phyloP scores from a whole-genome alignment of 805 yeast genomes.

The Candida alai region DNA sequence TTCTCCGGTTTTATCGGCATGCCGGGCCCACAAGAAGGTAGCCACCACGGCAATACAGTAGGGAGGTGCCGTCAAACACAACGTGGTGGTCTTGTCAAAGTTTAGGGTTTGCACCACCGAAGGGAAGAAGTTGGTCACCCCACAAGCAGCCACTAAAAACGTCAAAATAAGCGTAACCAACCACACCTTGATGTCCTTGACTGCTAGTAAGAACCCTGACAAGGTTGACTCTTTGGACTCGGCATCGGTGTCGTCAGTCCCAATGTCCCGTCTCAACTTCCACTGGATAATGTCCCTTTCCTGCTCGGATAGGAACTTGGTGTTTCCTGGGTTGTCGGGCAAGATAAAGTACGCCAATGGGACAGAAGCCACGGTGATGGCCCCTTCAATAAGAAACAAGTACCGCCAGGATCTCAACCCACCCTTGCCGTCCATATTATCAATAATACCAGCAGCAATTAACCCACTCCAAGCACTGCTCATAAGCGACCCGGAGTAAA shows the following conservation, averaged over 20 bases:
- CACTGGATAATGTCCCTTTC: conserved; percentile 43
- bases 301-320: conserved; percentile 42
- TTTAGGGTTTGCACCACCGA: conserved; percentile 55
- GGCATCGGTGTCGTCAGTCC: conserved; percentile 35
- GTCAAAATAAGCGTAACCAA: conserved; percentile 41
- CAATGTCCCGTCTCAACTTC: conserved; percentile 38
- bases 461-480: conserved; percentile 55
- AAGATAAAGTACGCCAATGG: conserved; percentile 44
- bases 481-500: conserved; percentile 48
- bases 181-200: conserved; percentile 45
- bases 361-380: conserved; percentile 44
- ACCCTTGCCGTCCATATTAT: conserved; percentile 34
- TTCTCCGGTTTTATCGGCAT: conserved; percentile 55
- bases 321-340: conserved; percentile 52
- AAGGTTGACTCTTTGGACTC: conserved; percentile 31
- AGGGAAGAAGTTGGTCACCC: conserved; percentile 61
- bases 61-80: conserved; percentile 59
- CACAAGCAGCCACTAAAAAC: conserved; percentile 54
- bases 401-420: conserved; percentile 52
- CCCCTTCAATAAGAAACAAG: conserved; percentile 55
- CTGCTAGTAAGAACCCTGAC: conserved; percentile 33
- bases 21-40: conserved; percentile 51
- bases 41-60: conserved; percentile 48
- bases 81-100: conserved; percentile 46
- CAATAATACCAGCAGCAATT: conserved; percentile 51